phyloP scores from a whole-genome alignment of 202 grass and related monocot genomes.

The Carex arenaria region DNA sequence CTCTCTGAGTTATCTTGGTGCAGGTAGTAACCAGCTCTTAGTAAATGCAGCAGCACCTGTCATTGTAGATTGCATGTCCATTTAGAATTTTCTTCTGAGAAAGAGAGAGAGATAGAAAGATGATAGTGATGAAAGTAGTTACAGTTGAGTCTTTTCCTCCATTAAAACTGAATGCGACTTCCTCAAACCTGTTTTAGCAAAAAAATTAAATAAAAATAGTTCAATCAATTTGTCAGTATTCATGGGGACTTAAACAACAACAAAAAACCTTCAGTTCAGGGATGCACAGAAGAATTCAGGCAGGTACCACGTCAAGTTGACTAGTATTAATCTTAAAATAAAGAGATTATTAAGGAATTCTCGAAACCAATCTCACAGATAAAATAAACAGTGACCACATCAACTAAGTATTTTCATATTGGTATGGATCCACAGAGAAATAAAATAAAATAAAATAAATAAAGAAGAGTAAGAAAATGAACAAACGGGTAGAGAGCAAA shows the following conservation, averaged over 20 bases:
- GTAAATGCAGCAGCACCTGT: slow-evolving; percentile 92
- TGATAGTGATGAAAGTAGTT: slow-evolving; percentile 36
- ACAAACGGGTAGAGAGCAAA: slow-evolving; percentile 92
- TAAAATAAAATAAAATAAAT: neutral
- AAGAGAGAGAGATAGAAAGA: slow-evolving; percentile 5
- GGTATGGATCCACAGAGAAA: neutral
- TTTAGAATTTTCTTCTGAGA: slow-evolving; percentile 4
- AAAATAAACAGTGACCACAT: no score
- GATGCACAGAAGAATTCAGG: neutral
- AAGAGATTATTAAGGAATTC: no score
- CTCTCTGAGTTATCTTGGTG: slow-evolving; percentile 40
- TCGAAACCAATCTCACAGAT: no score
- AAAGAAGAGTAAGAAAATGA: neutral
- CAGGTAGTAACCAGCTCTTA: slow-evolving; percentile 89
- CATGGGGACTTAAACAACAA: neutral
- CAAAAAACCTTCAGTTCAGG: neutral
- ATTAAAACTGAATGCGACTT: slow-evolving; percentile 99
- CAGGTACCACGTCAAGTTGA: neutral
- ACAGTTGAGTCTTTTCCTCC: slow-evolving; percentile 99
- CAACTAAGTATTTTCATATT: no score
- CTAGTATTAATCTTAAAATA: neutral
- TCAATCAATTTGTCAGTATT: neutral
- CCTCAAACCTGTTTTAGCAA: slow-evolving; percentile 56
- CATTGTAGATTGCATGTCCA: neutral
- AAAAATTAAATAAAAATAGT: slow-evolving; percentile 25